A percentile compares a stretch with the other conserved stretches of the same genome.
These are phyloP conservation scores for Fraxinus quadrangulata DNA, from an alignment of 257 asterid species.

Conservation along the genomic window DNA sequence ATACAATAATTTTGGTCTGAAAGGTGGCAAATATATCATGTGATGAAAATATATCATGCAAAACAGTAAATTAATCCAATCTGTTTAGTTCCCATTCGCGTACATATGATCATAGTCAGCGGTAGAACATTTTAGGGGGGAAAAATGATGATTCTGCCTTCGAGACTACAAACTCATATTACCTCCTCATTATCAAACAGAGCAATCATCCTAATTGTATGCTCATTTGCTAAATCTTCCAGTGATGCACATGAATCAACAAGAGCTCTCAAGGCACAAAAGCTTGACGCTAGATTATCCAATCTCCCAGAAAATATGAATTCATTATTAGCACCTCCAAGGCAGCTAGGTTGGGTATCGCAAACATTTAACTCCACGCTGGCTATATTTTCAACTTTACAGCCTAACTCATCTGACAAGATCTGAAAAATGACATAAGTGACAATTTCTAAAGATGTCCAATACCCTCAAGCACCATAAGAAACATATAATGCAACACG, in stretches of 20 bases:
- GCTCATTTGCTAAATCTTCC: slow-evolving; percentile 70
- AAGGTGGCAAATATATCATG: slow-evolving; percentile 5
- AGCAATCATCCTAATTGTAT: slow-evolving; percentile 85
- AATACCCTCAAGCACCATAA: not conserved
- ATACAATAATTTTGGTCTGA: slow-evolving; percentile 1
- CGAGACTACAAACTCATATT: slow-evolving; percentile 1
- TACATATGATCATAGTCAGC: not conserved
- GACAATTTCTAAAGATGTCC: slow-evolving; percentile 12
- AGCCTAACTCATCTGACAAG: slow-evolving; percentile 84
- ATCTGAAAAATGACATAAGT: slow-evolving; percentile 54
- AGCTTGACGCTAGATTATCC: slow-evolving; percentile 97
- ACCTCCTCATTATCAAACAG: slow-evolving; percentile 98
- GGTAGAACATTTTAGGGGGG: not conserved
- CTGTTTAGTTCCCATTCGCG: not conserved
- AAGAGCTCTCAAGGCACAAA: slow-evolving; percentile 95
- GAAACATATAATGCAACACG: not conserved
- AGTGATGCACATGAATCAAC: slow-evolving; percentile 75
- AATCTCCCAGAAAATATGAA: slow-evolving; percentile 97
- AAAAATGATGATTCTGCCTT: not conserved
- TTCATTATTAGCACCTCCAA: slow-evolving; percentile 95
- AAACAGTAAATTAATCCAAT: slow-evolving; percentile 9
- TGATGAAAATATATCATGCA: slow-evolving; percentile 11
- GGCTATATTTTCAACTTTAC: slow-evolving; percentile 76
- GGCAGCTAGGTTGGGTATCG: slow-evolving; percentile 98
- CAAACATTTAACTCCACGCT: slow-evolving; percentile 89